Evolutionary conservation across 352 stramenopile species (phyloP).

Genomic region (Phytophthora fragariae): DNA sequence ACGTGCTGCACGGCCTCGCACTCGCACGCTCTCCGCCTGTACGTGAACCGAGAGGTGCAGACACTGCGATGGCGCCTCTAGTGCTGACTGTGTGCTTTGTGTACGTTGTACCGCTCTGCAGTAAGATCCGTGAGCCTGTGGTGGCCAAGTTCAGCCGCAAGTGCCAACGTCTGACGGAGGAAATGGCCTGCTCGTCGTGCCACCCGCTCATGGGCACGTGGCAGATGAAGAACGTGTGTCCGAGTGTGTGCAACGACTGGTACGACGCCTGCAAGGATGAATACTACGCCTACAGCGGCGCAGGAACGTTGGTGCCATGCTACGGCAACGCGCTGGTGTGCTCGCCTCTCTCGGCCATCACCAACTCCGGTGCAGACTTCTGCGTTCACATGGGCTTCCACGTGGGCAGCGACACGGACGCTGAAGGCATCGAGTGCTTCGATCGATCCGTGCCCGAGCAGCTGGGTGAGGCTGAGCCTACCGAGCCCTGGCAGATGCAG

Average conservation of each 20-base stretch:
- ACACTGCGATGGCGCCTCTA: not conserved
- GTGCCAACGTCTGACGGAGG: slow-evolving; percentile 67
- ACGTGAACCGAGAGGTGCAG: slow-evolving; percentile 21
- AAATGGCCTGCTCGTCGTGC: slow-evolving; percentile 85
- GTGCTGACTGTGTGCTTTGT: slow-evolving; percentile 9
- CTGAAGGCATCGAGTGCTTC: slow-evolving; percentile 82
- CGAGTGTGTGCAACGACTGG: slow-evolving; percentile 80
- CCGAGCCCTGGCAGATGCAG: slow-evolving; percentile 61
- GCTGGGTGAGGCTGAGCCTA: slow-evolving; percentile 61
- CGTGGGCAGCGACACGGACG: slow-evolving; percentile 67
- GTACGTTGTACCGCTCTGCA: slow-evolving; percentile 24
- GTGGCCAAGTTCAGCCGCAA: slow-evolving; percentile 77
- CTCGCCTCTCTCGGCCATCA: slow-evolving; percentile 72
- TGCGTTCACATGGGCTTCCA: slow-evolving; percentile 86
- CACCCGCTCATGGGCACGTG: slow-evolving; percentile 82
- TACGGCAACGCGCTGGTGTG: slow-evolving; percentile 87
- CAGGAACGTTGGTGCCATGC: slow-evolving; percentile 71
- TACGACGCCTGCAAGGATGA: slow-evolving; percentile 74
- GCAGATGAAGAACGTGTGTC: slow-evolving; percentile 79
- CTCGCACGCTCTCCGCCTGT: slow-evolving; percentile 67
- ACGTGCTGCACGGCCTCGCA: slow-evolving; percentile 87
- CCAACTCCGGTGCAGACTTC: slow-evolving; percentile 62
- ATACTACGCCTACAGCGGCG: slow-evolving; percentile 74
- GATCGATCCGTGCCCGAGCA: slow-evolving; percentile 77
- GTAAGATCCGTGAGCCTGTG: slow-evolving; percentile 81